phyloP scores from a whole-genome alignment of 345 rosid species.

The Lepidium africanum region DNA sequence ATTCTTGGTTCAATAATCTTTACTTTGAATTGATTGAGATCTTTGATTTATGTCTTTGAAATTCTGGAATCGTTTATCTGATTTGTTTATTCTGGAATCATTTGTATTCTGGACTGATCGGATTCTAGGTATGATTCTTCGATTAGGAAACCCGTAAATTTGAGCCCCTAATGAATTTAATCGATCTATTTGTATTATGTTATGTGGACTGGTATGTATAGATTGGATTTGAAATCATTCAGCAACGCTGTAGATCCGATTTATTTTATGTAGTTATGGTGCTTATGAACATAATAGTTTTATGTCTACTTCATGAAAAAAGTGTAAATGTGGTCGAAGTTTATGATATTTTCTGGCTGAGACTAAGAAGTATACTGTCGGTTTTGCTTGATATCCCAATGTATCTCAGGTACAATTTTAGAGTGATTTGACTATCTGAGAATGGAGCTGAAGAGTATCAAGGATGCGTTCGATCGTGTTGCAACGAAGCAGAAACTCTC shows the following conservation, averaged over 20 bases:
- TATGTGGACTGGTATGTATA: not conserved
- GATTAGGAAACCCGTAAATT: not conserved
- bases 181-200: not conserved
- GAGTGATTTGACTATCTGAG: not conserved
- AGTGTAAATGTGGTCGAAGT: not conserved
- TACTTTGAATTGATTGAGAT: not conserved
- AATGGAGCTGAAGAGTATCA: conserved; percentile 71
- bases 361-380: not conserved
- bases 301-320: not conserved
- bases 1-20: not conserved
- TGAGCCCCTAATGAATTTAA: not conserved
- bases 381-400: not conserved
- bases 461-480: conserved; percentile 76
- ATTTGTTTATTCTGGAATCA: not conserved
- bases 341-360: not conserved
- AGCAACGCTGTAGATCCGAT: not conserved
- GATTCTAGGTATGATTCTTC: not conserved
- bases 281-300: not conserved
- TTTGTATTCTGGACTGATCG: not conserved
- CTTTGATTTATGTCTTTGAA: not conserved
- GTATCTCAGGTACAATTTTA: not conserved
- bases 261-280: not conserved
- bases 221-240: not conserved
- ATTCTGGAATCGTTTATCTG: not conserved
- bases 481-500: conserved; percentile 66